Percentiles rank a stretch among this genome's conserved stretches.
These are phyloP conservation scores for Trichosporon inkin DNA, from an alignment of 1,284 basidiomycete species.

Conservation along the genomic window DNA sequence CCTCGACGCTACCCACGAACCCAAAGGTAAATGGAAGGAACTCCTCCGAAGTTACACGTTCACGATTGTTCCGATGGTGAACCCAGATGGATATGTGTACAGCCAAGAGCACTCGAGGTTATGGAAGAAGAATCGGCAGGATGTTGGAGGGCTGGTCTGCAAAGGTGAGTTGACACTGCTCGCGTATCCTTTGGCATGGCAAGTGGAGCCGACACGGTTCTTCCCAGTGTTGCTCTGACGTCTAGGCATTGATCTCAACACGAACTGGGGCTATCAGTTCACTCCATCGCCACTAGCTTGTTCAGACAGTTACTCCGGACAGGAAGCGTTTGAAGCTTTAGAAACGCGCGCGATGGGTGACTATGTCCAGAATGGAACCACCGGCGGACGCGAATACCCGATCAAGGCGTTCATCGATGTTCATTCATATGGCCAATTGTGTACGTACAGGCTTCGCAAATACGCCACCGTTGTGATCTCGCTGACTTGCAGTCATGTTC, in stretches of 20 bases:
- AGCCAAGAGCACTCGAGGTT: conserved; percentile 63
- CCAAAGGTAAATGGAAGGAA: conserved; percentile 16
- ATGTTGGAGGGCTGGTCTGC: conserved; percentile 46
- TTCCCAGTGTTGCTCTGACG: conserved; percentile 30
- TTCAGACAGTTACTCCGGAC: conserved; percentile 68
- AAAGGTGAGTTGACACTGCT: conserved; percentile 33
- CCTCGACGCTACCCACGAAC: conserved; percentile 52
- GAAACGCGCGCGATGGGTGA: conserved; percentile 72
- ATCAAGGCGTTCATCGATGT: conserved; percentile 68
- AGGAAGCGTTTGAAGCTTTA: conserved; percentile 65
- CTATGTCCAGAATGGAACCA: conserved; percentile 57
- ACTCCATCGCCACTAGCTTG: conserved; percentile 50
- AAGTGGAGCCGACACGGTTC: neutral
- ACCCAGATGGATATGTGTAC: conserved; percentile 78
- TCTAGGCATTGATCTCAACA: conserved; percentile 74
- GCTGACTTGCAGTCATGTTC: conserved; percentile 51
- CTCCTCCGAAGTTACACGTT: conserved; percentile 65
- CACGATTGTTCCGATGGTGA: conserved; percentile 71
- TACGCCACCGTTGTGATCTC: neutral
- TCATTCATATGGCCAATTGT: conserved; percentile 76
- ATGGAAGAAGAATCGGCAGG: conserved; percentile 80
- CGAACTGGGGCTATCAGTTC: conserved; percentile 60
- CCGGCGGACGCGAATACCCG: conserved; percentile 31
- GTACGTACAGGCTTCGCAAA: conserved; percentile 53
- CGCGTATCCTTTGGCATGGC: neutral